phyloP scores from a whole-genome alignment of 2,329 filamentous ascomycete species.

The Fusarium oligoseptatum region DNA sequence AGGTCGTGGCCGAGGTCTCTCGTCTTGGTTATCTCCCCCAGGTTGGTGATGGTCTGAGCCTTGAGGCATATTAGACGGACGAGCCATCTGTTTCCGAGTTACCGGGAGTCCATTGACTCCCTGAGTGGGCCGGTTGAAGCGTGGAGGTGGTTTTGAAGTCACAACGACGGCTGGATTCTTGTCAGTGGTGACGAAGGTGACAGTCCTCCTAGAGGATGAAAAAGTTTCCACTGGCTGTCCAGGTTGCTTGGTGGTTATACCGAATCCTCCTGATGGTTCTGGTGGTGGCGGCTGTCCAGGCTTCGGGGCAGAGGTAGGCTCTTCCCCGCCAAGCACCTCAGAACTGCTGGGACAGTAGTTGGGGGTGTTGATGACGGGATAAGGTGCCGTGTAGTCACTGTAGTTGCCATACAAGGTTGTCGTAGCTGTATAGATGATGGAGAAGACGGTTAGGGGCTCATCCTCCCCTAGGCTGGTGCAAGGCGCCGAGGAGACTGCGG shows the following conservation, averaged over 20 bases:
- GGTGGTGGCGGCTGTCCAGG: neutral
- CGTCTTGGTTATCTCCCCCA: neutral
- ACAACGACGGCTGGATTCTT: slow-evolving; percentile 67
- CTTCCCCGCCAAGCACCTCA: neutral
- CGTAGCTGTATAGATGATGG: slow-evolving; percentile 63
- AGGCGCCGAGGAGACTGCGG: slow-evolving; percentile 36
- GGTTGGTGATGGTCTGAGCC: neutral
- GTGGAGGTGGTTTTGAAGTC: slow-evolving; percentile 54
- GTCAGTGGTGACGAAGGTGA: slow-evolving; percentile 65
- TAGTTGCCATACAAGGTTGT: slow-evolving; percentile 62
- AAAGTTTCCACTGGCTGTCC: slow-evolving; percentile 21
- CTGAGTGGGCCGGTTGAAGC: slow-evolving; percentile 51
- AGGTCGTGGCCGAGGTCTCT: slow-evolving; percentile 4
- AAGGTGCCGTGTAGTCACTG: slow-evolving; percentile 62
- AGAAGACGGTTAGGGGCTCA: slow-evolving; percentile 56
- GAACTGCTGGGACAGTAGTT: slow-evolving; percentile 36
- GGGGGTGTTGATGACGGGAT: slow-evolving; percentile 56
- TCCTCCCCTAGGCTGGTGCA: slow-evolving; percentile 51
- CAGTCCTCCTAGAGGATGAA: slow-evolving; percentile 43
- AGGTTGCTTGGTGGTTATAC: slow-evolving; percentile 26
- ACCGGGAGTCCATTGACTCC: slow-evolving; percentile 8
- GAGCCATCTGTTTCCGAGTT: slow-evolving; percentile 41
- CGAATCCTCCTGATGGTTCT: slow-evolving; percentile 4
- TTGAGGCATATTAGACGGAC: slow-evolving; percentile 8
- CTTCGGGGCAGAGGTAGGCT: neutral